Conservation (phyloP, 73 alveolate genomes). For the Tetrahymena thermophila region DNA sequence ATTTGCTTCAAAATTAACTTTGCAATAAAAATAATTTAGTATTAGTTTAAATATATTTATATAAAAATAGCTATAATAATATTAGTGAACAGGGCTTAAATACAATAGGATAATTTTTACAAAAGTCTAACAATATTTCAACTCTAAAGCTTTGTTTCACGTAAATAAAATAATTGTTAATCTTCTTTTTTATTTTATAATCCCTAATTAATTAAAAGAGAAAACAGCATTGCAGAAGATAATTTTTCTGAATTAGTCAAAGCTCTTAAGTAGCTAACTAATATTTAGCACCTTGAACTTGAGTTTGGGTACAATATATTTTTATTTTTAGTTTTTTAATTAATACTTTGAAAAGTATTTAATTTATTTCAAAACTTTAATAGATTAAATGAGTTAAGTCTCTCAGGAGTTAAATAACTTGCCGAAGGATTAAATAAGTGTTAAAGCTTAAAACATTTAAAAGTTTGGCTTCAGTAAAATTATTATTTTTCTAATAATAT, state of each 20-base stretch:
- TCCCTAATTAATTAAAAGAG: not conserved
- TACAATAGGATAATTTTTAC: not conserved
- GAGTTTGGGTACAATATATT: not conserved
- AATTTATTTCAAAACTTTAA: no score
- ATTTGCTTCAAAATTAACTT: no score
- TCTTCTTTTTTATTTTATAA: no score
- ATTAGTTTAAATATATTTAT: no score
- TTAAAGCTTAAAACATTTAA: no score
- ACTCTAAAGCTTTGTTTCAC: not conserved
- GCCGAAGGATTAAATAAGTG: not conserved
- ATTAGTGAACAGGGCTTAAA: not conserved
- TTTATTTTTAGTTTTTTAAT: no score
- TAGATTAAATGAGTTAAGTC: not conserved
- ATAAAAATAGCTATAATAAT: not conserved
- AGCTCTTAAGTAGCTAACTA: not conserved
- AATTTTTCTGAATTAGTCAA: not conserved
- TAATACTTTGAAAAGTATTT: not conserved
- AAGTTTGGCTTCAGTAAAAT: not conserved
- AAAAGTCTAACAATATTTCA: no score
- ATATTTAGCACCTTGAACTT: not conserved
- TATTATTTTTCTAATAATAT: no score
- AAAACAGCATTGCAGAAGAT: no score
- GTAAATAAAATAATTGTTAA: not conserved
- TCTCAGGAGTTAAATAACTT: not conserved
- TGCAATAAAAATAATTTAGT: no score